phyloP scores from a whole-genome alignment of 2,329 filamentous ascomycete genomes.

The Cladosporium halotolerans region DNA sequence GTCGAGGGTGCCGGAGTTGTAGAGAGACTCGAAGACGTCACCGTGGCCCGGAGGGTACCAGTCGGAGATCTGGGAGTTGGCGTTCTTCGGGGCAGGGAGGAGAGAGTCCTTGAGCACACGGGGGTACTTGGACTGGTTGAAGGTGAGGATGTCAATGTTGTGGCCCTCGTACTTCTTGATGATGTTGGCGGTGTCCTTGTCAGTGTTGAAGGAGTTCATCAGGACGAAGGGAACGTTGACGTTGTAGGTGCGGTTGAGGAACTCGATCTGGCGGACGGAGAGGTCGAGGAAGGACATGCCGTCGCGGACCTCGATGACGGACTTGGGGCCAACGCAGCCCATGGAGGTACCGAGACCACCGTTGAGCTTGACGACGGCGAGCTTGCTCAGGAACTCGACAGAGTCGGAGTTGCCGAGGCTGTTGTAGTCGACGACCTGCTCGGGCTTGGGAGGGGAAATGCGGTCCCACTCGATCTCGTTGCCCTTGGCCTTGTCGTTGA shows the following conservation, averaged over 20 bases:
- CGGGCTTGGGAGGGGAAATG: constrained; percentile 85
- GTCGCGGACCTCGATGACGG: constrained; percentile 97
- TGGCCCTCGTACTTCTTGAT: constrained; percentile 99
- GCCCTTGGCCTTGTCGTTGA: constrained; percentile 98
- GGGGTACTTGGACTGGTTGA: constrained; percentile 99
- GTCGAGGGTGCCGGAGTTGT: constrained; percentile 98
- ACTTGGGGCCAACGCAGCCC: constrained; percentile 99
- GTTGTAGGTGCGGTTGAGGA: constrained; percentile 95
- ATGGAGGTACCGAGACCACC: constrained; percentile 98
- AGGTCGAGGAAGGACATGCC: constrained; percentile 99
- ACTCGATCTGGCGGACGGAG: constrained; percentile 97
- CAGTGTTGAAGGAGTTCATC: constrained; percentile 99
- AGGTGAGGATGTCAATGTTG: constrained; percentile 98
- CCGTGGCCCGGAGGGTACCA: constrained; percentile 99
- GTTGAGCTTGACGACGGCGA: constrained; percentile 98
- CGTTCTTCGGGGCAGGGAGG: constrained; percentile 86
- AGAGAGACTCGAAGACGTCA: constrained; percentile 98
- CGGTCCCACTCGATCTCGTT: constrained; percentile 94
- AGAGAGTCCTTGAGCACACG: constrained; percentile 98
- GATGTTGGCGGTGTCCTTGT: constrained; percentile 94
- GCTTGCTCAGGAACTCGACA: constrained; percentile 90
- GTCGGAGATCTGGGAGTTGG: constrained; percentile 80
- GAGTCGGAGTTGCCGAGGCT: constrained; percentile 84
- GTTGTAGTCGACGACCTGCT: constrained; percentile 93
- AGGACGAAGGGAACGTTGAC: constrained; percentile 97